These are phyloP conservation scores for Claviceps pusilla DNA, from an alignment of 2,329 filamentous ascomycete species.

Conservation along the genomic window DNA sequence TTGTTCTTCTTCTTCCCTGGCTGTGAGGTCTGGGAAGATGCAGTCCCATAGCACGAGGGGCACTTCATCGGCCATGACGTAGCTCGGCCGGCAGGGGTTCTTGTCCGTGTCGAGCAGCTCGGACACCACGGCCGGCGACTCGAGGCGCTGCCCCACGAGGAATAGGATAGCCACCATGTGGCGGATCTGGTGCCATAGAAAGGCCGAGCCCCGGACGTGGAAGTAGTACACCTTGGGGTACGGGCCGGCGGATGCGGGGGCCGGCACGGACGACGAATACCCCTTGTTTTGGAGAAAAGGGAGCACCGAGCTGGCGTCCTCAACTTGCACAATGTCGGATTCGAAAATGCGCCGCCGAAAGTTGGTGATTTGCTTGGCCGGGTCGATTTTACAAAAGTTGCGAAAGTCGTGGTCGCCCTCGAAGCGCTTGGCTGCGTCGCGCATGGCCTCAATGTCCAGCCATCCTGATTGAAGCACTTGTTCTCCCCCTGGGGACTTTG, in stretches of 20 bases:
- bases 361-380: constrained; percentile 74
- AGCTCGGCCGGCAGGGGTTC: constrained; percentile 65
- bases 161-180: constrained; percentile 92
- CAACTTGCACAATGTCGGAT: constrained; percentile 60
- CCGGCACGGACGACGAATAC: constrained; percentile 5
- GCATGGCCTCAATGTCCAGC: constrained; percentile 81
- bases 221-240: constrained; percentile 69
- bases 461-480: constrained; percentile 43
- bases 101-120: constrained; percentile 57
- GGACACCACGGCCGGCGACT: constrained; percentile 56
- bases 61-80: constrained; percentile 79
- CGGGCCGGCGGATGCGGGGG: not conserved
- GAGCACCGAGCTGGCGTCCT: constrained; percentile 36
- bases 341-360: constrained; percentile 68
- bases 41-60: constrained; percentile 95
- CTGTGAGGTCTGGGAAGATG: constrained; percentile 49
- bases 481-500: constrained; percentile 2
- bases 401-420: constrained; percentile 85
- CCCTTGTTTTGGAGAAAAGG: constrained; percentile 35
- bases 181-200: constrained; percentile 95
- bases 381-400: constrained; percentile 91
- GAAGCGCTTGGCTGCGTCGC: constrained; percentile 60
- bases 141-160: constrained; percentile 75
- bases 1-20: not conserved
- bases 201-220: constrained; percentile 76